Evolutionary conservation across 2,329 filamentous ascomycete species (phyloP), one percentile per base, ranked within the genome.

Genomic region (Cladobotryum protrusum): DNA sequence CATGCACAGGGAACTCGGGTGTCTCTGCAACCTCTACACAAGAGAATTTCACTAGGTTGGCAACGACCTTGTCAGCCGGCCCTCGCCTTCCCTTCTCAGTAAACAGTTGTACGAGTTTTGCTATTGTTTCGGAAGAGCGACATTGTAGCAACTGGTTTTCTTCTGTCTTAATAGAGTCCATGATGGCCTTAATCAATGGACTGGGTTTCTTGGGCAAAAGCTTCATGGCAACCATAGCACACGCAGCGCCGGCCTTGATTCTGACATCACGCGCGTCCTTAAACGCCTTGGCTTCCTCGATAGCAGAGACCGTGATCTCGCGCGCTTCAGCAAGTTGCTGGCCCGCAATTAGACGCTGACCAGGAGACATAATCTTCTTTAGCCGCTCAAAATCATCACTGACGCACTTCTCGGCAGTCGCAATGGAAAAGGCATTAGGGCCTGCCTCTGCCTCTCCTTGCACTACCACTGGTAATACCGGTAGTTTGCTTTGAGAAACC

Each of bases 1-100:
- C 87, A 61, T 97, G 93, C 24, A 87, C 85, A 4, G 85, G 82
- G 65, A 97, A 97, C 62, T 97, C 93, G 0, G 93, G 93, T 0
- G 95, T 99, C 67, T 99, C 95, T 0, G 93, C 92, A 1, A 95
- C 95, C 65, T 99, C 93, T 61, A 96, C 89, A 63, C 93, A 99
- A 56, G 90, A 96, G 69, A 96, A 99, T 63, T 96, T 97, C 71
- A 95, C 89, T 47, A 99, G 70, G 63, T 99, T 99, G 43, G 88
- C 85, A 24, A 97, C 91, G 13, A 99, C 87, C 71, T 99, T 99
- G 66, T 96, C 91, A 14, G 93, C 91, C 12, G 95, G 89, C 14
- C 85, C 89, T 50, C 85, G 81, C 54, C 92, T 87, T 36, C 89
- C 86, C 49, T 83, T 82, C 39, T 83, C 80, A 4, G 89, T 90